Percentiles rank a stretch among this genome's conserved stretches.
phyloP scores from a whole-genome alignment of 2,329 filamentous ascomycete genomes.

The Aspergillus pseudotamarii region DNA sequence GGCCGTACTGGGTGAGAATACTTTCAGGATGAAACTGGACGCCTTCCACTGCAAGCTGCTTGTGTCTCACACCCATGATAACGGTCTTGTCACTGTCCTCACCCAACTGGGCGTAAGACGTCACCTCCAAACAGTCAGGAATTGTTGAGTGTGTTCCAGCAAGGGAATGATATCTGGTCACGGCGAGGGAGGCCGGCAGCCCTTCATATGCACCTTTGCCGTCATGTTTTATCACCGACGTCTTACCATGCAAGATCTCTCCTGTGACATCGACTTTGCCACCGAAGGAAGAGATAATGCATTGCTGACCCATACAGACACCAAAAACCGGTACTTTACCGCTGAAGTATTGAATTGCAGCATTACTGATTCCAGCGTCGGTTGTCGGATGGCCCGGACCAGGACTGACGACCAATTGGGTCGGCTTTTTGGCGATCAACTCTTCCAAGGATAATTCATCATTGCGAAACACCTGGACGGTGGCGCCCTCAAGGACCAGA shows the following conservation, averaged over 20 bases:
- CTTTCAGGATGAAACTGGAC: constrained; percentile 99
- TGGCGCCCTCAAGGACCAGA: constrained; percentile 91
- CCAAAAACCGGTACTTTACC: constrained; percentile 95
- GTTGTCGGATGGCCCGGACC: constrained; percentile 89
- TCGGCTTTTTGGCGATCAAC: constrained; percentile 79
- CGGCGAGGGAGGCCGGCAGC: constrained; percentile 77
- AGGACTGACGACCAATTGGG: constrained; percentile 91
- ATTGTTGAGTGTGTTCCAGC: constrained; percentile 88
- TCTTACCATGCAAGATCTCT: constrained; percentile 97
- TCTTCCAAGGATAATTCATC: constrained; percentile 87
- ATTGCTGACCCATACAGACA: constrained; percentile 99
- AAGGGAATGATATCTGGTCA: constrained; percentile 95
- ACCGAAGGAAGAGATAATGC: constrained; percentile 92
- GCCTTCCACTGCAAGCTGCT: constrained; percentile 85
- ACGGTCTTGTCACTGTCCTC: constrained; percentile 76
- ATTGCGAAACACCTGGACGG: constrained; percentile 86
- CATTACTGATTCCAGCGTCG: constrained; percentile 91
- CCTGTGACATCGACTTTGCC: constrained; percentile 90
- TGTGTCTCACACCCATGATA: constrained; percentile 97
- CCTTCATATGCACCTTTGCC: constrained; percentile 85
- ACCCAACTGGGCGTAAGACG: constrained; percentile 79
- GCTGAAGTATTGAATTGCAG: constrained; percentile 85
- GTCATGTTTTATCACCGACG: constrained; percentile 86
- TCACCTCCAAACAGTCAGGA: constrained; percentile 82
- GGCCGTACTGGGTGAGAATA: constrained; percentile 87